phyloP scores from a whole-genome alignment of 2,329 filamentous ascomycete genomes.

The Trichoderma atrobrunneum region DNA sequence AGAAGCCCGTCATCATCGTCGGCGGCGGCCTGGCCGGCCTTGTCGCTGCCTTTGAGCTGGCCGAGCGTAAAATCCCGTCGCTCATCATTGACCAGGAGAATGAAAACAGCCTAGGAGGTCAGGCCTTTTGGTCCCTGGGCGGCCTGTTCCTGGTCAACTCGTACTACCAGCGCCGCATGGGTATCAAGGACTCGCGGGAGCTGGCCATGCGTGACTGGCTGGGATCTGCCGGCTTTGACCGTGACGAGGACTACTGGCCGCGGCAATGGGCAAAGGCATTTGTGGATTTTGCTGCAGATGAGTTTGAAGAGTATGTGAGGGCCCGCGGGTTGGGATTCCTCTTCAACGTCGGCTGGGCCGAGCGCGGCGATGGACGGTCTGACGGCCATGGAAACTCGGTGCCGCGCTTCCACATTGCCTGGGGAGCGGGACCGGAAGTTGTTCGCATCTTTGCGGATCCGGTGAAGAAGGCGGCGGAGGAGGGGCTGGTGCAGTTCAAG shows the following conservation, averaged over 20 bases:
- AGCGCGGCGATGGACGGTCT: slow-evolving; percentile 54
- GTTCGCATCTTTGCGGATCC: slow-evolving; percentile 58
- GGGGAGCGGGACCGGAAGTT: slow-evolving; percentile 60
- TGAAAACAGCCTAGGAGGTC: slow-evolving; percentile 54
- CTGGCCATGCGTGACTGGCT: slow-evolving; percentile 60
- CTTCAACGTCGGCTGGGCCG: slow-evolving; percentile 58
- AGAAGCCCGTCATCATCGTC: slow-evolving; percentile 50
- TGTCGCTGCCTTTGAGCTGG: slow-evolving; percentile 57
- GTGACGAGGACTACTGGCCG: slow-evolving; percentile 58
- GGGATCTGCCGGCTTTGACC: slow-evolving; percentile 56
- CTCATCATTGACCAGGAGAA: slow-evolving; percentile 59
- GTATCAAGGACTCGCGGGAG: slow-evolving; percentile 56
- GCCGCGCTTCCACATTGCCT: slow-evolving; percentile 60
- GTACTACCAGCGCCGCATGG: slow-evolving; percentile 53
- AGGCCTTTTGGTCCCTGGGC: slow-evolving; percentile 63
- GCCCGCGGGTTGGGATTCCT: slow-evolving; percentile 51
- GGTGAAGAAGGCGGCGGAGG: slow-evolving; percentile 49
- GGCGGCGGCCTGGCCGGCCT: slow-evolving; percentile 59
- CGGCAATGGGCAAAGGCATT: slow-evolving; percentile 62
- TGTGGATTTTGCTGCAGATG: slow-evolving; percentile 58
- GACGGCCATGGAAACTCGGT: slow-evolving; percentile 62
- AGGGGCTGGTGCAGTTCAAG: slow-evolving; percentile 53
- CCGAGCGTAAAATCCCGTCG: slow-evolving; percentile 47
- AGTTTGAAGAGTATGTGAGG: slow-evolving; percentile 58
- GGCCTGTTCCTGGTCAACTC: slow-evolving; percentile 61